A percentile compares a stretch with the other conserved stretches of the same genome.
Evolutionary conservation across 1,284 basidiomycete genomes (phyloP).

Genomic region (Ustanciosporium gigantosporum): DNA sequence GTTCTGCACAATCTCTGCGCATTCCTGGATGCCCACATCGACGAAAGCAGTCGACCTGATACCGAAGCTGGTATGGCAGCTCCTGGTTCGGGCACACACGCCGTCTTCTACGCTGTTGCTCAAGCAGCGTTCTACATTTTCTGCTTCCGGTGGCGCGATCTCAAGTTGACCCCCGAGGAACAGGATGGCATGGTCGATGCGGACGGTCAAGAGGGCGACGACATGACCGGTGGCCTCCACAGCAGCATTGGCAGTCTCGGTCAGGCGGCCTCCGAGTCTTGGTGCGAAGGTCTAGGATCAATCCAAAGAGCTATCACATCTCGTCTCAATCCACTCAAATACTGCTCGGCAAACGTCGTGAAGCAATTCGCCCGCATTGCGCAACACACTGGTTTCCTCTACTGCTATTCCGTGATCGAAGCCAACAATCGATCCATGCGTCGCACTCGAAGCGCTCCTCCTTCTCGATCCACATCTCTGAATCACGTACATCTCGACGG

Average conservation of each 20-base stretch:
- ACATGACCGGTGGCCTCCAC: slow-evolving; percentile 30
- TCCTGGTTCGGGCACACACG: slow-evolving; percentile 45
- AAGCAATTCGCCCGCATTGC: slow-evolving; percentile 92
- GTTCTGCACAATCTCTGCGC: slow-evolving; percentile 83
- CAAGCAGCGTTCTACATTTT: slow-evolving; percentile 96
- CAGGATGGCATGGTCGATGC: slow-evolving; percentile 62
- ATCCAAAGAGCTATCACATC: slow-evolving; percentile 81
- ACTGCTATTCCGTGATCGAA: slow-evolving; percentile 92
- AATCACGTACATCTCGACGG: slow-evolving; percentile 16
- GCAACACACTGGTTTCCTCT: slow-evolving; percentile 86
- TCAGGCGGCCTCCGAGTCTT: slow-evolving; percentile 61
- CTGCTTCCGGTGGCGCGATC: slow-evolving; percentile 93
- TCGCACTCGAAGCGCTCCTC: slow-evolving; percentile 12
- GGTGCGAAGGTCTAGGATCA: slow-evolving; percentile 81
- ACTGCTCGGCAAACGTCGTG: slow-evolving; percentile 81
- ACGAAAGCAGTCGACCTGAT: slow-evolving; percentile 61
- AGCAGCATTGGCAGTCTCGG: slow-evolving; percentile 29
- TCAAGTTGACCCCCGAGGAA: slow-evolving; percentile 68
- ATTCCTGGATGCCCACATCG: slow-evolving; percentile 72
- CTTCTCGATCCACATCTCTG: slow-evolving; percentile 23
- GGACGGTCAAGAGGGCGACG: slow-evolving; percentile 27
- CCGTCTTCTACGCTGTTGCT: slow-evolving; percentile 85
- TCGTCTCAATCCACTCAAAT: slow-evolving; percentile 78
- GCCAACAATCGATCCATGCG: slow-evolving; percentile 66
- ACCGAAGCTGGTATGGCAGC: slow-evolving; percentile 30